phyloP scores from a whole-genome alignment of 2,329 filamentous ascomycete genomes.

The Calonectria honghensis region DNA sequence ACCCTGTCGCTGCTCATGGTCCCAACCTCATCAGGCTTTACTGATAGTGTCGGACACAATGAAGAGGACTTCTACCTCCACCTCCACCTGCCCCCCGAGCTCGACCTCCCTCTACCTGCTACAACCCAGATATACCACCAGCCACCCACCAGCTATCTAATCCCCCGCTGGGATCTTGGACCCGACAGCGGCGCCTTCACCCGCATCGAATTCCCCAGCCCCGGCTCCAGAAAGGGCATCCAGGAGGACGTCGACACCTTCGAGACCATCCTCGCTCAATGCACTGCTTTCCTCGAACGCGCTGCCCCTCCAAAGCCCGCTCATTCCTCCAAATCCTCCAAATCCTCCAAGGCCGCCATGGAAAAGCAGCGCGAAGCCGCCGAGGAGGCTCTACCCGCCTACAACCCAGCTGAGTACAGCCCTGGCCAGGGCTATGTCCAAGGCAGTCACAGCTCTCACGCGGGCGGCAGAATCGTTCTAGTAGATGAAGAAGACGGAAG shows the following conservation, averaged over 20 bases:
- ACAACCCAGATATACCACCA: conserved; percentile 99
- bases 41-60: conserved; percentile 75
- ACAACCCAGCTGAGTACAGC: conserved; percentile 88
- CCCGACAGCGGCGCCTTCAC: conserved; percentile 94
- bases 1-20: conserved; percentile 97
- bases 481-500: conserved; percentile 97
- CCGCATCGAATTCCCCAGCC: conserved; percentile 88
- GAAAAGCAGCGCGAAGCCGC: conserved; percentile 65
- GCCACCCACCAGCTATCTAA: conserved; percentile 92
- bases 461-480: conserved; percentile 86
- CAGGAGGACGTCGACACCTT: conserved; percentile 98
- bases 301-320: conserved; percentile 76
- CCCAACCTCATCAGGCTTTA: conserved; percentile 86
- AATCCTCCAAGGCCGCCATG: conserved; percentile 53
- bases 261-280: conserved; percentile 98
- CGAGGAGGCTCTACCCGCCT: conserved; percentile 73
- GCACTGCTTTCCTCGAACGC: conserved; percentile 94
- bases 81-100: conserved; percentile 93
- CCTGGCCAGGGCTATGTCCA: conserved; percentile 86
- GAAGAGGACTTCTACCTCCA: conserved; percentile 98
- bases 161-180: conserved; percentile 95
- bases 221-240: conserved; percentile 82
- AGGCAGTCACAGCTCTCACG: conserved; percentile 73
- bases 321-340: background rate
- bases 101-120: conserved; percentile 93